Percentiles rank a stretch among this genome's conserved stretches.
These are phyloP conservation scores for Alternaria atra DNA, from an alignment of 2,329 filamentous ascomycete genomes.

Conservation along the genomic window DNA sequence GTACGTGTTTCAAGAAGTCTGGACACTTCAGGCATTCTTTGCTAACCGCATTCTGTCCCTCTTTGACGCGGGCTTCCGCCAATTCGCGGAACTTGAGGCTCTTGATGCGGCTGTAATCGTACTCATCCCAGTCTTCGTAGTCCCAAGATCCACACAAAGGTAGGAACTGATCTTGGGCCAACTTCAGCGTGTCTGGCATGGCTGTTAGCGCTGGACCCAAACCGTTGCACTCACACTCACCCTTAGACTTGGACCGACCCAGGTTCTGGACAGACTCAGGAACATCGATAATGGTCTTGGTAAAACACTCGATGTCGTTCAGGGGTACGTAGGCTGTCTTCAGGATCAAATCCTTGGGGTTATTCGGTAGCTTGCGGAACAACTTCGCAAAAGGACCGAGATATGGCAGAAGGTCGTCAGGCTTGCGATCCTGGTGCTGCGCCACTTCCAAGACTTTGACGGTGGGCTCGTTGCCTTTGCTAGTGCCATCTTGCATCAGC, in stretches of 20 bases:
- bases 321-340: slow-evolving; percentile 76
- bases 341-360: slow-evolving; percentile 71
- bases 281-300: slow-evolving; percentile 69
- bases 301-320: slow-evolving; percentile 84
- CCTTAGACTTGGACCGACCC: slow-evolving; percentile 57
- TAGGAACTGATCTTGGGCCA: slow-evolving; percentile 74
- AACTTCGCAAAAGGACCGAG: slow-evolving; percentile 73
- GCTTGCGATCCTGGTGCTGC: slow-evolving; percentile 72
- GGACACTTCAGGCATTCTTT: slow-evolving; percentile 75
- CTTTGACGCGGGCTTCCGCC: slow-evolving; percentile 73
- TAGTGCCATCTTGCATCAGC: slow-evolving; percentile 77
- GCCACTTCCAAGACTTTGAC: slow-evolving; percentile 83
- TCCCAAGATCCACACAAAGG: slow-evolving; percentile 78
- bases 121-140: slow-evolving; percentile 79
- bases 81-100: slow-evolving; percentile 83
- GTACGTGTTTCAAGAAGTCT: slow-evolving; percentile 85
- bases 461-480: slow-evolving; percentile 70
- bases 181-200: slow-evolving; percentile 57
- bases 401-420: slow-evolving; percentile 88
- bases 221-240: slow-evolving; percentile 50
- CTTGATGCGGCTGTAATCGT: slow-evolving; percentile 82
- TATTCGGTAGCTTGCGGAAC: slow-evolving; percentile 73
- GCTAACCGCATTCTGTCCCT: slow-evolving; percentile 69
- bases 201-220: slow-evolving; percentile 13
- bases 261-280: slow-evolving; percentile 55